These are phyloP conservation scores for Syzygium syzygioides DNA, from an alignment of 441 rosid genomes.

Conservation along the genomic window DNA sequence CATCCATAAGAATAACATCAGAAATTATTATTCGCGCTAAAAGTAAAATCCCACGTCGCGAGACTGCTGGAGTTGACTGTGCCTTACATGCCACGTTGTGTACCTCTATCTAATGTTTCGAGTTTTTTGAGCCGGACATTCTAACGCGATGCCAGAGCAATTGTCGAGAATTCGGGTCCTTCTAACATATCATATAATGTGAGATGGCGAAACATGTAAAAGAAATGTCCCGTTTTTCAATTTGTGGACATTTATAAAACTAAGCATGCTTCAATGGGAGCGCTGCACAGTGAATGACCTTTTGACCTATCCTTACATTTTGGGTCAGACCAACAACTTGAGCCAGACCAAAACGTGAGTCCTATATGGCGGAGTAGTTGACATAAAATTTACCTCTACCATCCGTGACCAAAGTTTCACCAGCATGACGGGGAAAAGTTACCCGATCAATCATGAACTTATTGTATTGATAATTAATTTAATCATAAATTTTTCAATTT, in stretches of 20 bases:
- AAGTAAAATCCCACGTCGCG: neutral
- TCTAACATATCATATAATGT: neutral
- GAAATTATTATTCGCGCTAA: neutral
- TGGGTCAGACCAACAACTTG: neutral
- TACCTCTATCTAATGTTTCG: neutral
- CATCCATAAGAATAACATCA: neutral
- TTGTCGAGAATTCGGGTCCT: neutral
- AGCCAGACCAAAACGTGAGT: neutral
- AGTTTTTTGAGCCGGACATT: neutral
- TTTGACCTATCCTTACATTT: neutral
- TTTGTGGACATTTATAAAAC: neutral
- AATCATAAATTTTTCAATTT: neutral
- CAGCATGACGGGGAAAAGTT: neutral
- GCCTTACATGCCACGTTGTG: neutral
- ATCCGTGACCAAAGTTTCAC: neutral
- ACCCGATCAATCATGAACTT: neutral
- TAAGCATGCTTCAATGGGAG: neutral
- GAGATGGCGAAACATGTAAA: neutral
- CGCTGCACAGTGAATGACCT: neutral
- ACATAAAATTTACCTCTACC: neutral
- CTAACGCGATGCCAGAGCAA: neutral
- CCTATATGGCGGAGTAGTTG: neutral
- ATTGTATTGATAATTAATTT: rapidly evolving
- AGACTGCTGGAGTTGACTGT: neutral
- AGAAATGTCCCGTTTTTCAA: neutral